Percentiles rank a stretch among this genome's conserved stretches.
These are phyloP conservation scores for Candida boleticola DNA, from an alignment of 805 yeast genomes.

Conservation along the genomic window DNA sequence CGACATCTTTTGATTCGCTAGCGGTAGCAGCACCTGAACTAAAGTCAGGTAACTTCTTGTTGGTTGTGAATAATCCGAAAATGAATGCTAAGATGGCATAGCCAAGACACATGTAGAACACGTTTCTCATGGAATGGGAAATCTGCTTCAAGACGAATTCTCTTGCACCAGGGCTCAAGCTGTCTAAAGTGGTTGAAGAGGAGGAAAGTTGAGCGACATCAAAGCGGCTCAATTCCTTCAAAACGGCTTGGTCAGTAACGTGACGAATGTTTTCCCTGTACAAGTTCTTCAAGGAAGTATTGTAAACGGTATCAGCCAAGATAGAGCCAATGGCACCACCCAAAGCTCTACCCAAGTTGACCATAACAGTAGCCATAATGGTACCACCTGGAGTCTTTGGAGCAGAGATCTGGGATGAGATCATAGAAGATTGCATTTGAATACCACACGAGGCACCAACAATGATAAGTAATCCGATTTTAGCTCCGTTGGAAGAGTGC, in stretches of 20 bases:
- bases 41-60: constrained; percentile 32
- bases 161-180: constrained; percentile 21
- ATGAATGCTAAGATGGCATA: constrained; percentile 30
- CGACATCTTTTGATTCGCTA: neutral
- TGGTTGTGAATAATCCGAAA: constrained; percentile 32
- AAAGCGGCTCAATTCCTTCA: constrained; percentile 17
- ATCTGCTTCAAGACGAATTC: constrained; percentile 23
- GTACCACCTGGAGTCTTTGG: constrained; percentile 51
- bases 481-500: constrained; percentile 31
- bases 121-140: constrained; percentile 37
- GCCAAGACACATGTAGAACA: constrained; percentile 41
- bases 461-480: constrained; percentile 46
- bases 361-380: constrained; percentile 46
- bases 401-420: constrained; percentile 47
- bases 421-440: constrained; percentile 43
- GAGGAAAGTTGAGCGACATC: constrained; percentile 13
- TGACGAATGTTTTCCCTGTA: constrained; percentile 6
- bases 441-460: constrained; percentile 50
- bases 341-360: constrained; percentile 43
- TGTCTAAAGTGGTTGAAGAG: constrained; percentile 12
- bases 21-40: neutral
- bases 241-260: constrained; percentile 11
- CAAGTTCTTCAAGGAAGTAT: constrained; percentile 18
- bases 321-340: constrained; percentile 46
- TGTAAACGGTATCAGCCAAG: constrained; percentile 42